phyloP scores from a whole-genome alignment of 1,284 basidiomycete genomes.

The Gymnopus androsaceus region DNA sequence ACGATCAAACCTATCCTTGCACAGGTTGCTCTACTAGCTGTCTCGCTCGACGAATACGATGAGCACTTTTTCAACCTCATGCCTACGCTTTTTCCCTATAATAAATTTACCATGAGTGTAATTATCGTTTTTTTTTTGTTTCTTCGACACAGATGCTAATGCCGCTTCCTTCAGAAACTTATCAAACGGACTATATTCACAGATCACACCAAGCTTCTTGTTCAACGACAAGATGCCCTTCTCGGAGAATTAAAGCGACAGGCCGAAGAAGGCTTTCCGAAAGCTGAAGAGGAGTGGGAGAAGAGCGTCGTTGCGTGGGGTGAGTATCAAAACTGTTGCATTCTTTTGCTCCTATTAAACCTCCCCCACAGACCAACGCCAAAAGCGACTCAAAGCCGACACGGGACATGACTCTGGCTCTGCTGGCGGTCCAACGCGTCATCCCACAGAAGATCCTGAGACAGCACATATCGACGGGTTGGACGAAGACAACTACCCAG shows the following conservation, averaged over 20 bases:
- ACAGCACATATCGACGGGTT: slow-evolving; percentile 36
- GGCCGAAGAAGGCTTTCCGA: slow-evolving; percentile 64
- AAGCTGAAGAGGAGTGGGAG: slow-evolving; percentile 75
- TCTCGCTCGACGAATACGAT: slow-evolving; percentile 84
- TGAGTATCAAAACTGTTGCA: slow-evolving; percentile 32
- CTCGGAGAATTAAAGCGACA: slow-evolving; percentile 58
- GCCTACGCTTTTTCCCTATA: slow-evolving; percentile 89
- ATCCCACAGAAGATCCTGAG: slow-evolving; percentile 40
- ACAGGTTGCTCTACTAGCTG: slow-evolving; percentile 75
- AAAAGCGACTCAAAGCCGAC: slow-evolving; percentile 54
- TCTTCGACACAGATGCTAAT: slow-evolving; percentile 1
- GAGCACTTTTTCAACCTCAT: slow-evolving; percentile 90
- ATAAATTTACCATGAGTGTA: slow-evolving; percentile 86
- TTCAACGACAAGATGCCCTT: slow-evolving; percentile 63
- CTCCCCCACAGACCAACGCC: slow-evolving; percentile 52
- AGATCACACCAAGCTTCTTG: slow-evolving; percentile 66
- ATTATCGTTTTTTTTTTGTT: slow-evolving; percentile 25
- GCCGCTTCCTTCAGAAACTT: slow-evolving; percentile 58
- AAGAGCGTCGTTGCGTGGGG: slow-evolving; percentile 66
- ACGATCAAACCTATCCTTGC: slow-evolving; percentile 74
- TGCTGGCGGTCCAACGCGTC: slow-evolving; percentile 38
- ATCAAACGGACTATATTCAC: slow-evolving; percentile 78
- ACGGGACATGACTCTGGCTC: slow-evolving; percentile 28
- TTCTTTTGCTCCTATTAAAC: neutral
- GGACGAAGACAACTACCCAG: slow-evolving; percentile 8